Evolutionary conservation across 352 stramenopile species (phyloP).

Genomic region (Pythium rhizo-oryzae): DNA sequence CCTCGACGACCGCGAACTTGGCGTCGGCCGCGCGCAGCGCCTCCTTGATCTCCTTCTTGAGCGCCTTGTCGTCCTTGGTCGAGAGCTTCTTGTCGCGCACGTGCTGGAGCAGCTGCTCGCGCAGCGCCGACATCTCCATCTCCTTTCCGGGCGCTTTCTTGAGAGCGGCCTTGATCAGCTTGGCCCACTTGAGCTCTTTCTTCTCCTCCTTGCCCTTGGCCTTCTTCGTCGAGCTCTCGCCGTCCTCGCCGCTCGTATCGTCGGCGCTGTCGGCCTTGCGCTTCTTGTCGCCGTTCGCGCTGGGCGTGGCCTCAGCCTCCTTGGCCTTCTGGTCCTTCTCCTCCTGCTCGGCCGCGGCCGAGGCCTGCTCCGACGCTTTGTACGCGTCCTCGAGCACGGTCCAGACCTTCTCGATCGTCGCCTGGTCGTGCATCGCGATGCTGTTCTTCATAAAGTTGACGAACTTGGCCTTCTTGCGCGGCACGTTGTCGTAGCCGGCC

Average conservation of each 20-base stretch:
- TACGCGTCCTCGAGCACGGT: constrained; percentile 67
- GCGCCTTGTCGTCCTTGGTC: constrained; percentile 61
- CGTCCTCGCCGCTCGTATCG: too few species aligned
- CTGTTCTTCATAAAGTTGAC: constrained; percentile 92
- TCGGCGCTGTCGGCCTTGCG: constrained; percentile 30
- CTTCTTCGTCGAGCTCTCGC: constrained; percentile 44
- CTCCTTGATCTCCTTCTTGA: constrained; percentile 68
- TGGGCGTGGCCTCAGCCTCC: constrained; percentile 5
- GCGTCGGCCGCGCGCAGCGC: constrained; percentile 39
- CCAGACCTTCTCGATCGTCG: constrained; percentile 70
- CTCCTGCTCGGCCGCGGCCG: constrained; percentile 17
- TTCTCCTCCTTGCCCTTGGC: constrained; percentile 41
- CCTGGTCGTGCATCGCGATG: constrained; percentile 52
- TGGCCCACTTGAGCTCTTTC: constrained; percentile 61
- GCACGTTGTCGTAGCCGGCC: constrained; percentile 88
- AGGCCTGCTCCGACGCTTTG: constrained; percentile 43
- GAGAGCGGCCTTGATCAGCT: constrained; percentile 61
- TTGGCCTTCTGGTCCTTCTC: constrained; percentile 13
- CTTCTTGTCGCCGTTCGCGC: constrained; percentile 41
- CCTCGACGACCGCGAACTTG: constrained; percentile 48
- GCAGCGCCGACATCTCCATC: constrained; percentile 57
- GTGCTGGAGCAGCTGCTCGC: constrained; percentile 46
- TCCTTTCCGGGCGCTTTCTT: constrained; percentile 49
- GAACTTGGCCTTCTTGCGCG: constrained; percentile 94
- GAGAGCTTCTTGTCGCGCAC: constrained; percentile 49